Evolutionary conservation across 805 yeast genomes (phyloP).

Genomic region (Ogataea zsoltii): DNA sequence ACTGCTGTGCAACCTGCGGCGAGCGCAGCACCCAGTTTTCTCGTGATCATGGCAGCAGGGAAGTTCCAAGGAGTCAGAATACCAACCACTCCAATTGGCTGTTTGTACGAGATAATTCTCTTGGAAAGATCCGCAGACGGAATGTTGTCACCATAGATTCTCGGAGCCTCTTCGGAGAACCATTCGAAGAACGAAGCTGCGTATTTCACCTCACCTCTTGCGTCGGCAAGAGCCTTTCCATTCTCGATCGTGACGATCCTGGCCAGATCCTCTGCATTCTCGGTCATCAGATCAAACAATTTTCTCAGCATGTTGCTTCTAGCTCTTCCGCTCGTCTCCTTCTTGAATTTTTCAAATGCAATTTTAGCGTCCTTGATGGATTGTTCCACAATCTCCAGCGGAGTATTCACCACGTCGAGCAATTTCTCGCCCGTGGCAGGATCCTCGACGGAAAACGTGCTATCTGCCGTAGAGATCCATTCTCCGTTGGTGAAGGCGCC

Average conservation of each 20-base stretch:
- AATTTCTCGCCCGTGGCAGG: conserved; percentile 66
- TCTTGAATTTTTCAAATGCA: conserved; percentile 54
- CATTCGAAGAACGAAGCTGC: conserved; percentile 83
- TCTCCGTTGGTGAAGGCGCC: conserved; percentile 71
- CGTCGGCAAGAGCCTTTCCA: conserved; percentile 72
- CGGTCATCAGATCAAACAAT: conserved; percentile 53
- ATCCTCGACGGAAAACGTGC: conserved; percentile 64
- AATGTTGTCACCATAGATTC: conserved; percentile 65
- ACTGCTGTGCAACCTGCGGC: conserved; percentile 82
- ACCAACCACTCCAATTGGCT: conserved; percentile 83
- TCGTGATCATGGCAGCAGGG: conserved; percentile 75
- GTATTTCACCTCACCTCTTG: conserved; percentile 67
- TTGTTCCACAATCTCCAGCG: conserved; percentile 45
- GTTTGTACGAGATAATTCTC: conserved; percentile 60
- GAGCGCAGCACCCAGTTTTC: conserved; percentile 73
- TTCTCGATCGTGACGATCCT: conserved; percentile 65
- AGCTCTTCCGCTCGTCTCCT: conserved; percentile 52
- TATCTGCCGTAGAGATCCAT: conserved; percentile 53
- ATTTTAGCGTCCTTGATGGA: conserved; percentile 57
- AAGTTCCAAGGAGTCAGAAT: conserved; percentile 85
- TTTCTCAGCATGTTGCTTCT: conserved; percentile 54
- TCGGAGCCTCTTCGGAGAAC: conserved; percentile 83
- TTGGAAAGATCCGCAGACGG: conserved; percentile 50
- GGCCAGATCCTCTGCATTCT: conserved; percentile 66
- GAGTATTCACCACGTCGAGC: conserved; percentile 56